Percentiles rank a stretch among this genome's conserved stretches.
These are phyloP conservation scores for Trichosporon sp. DNA, from an alignment of 1,284 basidiomycete species.

Conservation along the genomic window DNA sequence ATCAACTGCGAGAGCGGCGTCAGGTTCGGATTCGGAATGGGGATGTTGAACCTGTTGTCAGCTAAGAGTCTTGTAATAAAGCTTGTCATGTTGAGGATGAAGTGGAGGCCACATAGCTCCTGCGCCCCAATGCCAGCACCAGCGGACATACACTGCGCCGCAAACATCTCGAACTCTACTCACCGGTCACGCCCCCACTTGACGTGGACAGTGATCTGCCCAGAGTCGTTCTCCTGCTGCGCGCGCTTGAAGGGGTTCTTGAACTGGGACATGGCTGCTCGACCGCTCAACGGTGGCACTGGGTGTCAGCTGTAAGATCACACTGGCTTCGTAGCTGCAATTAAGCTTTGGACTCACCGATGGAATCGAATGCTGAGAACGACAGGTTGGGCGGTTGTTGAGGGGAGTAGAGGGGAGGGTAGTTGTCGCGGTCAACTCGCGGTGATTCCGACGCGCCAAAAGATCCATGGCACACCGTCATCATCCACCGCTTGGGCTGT, in stretches of 20 bases:
- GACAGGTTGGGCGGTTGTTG: conserved; percentile 17
- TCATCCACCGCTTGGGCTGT: neutral
- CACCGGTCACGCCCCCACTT: conserved; percentile 55
- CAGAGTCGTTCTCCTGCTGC: conserved; percentile 45
- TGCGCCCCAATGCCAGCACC: neutral
- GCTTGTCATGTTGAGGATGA: no score
- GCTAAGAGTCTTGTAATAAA: neutral
- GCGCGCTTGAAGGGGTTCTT: conserved; percentile 54
- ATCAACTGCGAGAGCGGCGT: conserved; percentile 52
- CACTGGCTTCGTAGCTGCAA: no score
- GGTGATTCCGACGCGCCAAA: neutral
- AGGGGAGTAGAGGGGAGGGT: neutral
- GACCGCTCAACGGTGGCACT: conserved; percentile 26
- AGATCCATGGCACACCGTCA: conserved; percentile 18
- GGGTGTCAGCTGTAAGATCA: neutral
- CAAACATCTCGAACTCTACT: conserved; percentile 20
- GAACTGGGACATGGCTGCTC: conserved; percentile 38
- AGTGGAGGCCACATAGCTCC: neutral
- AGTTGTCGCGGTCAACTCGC: neutral
- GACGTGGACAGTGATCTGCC: conserved; percentile 48
- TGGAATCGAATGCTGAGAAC: conserved; percentile 21
- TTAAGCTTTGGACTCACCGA: conserved; percentile 14
- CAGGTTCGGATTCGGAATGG: conserved; percentile 51
- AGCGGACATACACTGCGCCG: neutral
- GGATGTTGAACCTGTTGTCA: conserved; percentile 54